These are phyloP conservation scores for Sicyos baderoa DNA, from an alignment of 306 rosid genomes.

Conservation along the genomic window DNA sequence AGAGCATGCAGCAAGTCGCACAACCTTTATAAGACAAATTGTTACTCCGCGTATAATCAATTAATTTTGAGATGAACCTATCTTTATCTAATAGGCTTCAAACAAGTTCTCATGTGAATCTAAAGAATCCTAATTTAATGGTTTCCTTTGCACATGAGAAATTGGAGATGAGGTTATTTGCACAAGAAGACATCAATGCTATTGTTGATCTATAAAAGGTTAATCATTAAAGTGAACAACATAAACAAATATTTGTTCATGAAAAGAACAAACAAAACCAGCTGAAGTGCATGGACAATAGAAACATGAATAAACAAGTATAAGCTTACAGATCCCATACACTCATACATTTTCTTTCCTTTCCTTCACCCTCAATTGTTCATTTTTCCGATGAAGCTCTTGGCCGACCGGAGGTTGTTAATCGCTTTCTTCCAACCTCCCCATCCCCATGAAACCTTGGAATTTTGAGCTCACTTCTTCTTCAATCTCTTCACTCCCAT, in stretches of 20 bases:
- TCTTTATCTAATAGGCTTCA: too few relatives aligned
- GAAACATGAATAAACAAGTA: neutral
- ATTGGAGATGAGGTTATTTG: constrained; percentile 52
- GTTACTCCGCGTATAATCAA: too few relatives aligned
- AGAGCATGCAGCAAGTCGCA: too few relatives aligned
- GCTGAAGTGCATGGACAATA: neutral
- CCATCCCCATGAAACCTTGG: constrained; percentile 49
- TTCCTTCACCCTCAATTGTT: neutral
- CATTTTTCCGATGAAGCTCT: constrained; percentile 36
- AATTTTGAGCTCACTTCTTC: constrained; percentile 32
- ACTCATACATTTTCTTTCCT: neutral
- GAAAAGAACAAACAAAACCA: neutral
- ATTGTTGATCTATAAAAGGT: neutral
- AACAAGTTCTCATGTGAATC: neutral
- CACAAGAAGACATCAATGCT: neutral
- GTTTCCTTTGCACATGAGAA: constrained; percentile 42
- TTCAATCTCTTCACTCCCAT: constrained; percentile 28
- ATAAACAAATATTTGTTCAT: neutral
- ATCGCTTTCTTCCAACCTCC: constrained; percentile 38
- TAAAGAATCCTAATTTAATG: constrained; percentile 29
- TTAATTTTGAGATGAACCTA: too few relatives aligned
- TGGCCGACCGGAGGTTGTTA: constrained; percentile 40
- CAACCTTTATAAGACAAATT: too few relatives aligned
- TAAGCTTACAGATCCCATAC: neutral
- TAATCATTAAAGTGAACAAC: neutral